Evolutionary conservation across 1,284 basidiomycete genomes (phyloP).

Genomic region (Cerioporus squamosus): DNA sequence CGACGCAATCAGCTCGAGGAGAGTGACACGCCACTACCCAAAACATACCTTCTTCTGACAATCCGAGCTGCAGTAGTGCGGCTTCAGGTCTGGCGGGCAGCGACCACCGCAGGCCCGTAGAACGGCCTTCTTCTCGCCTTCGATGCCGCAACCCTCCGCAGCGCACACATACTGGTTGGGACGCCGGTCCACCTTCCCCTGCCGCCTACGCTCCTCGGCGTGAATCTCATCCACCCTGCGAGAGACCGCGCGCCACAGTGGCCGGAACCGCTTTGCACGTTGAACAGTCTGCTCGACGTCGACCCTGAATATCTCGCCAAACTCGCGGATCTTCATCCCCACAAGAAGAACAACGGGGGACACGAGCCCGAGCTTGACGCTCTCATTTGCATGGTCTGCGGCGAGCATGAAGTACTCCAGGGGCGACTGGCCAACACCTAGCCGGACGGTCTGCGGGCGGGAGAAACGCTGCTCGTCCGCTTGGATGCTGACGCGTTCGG

Average conservation of each 20-base stretch:
- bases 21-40: too few relatives aligned
- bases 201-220: neutral
- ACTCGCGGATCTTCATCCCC: neutral
- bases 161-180: constrained; percentile 6
- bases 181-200: neutral
- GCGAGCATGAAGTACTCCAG: neutral
- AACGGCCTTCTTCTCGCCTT: neutral
- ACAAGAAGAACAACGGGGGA: neutral
- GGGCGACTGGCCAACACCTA: neutral
- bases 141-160: constrained; percentile 4
- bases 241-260: neutral
- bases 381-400: constrained; percentile 1
- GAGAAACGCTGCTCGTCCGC: neutral
- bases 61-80: constrained; percentile 18
- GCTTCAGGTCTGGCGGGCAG: constrained; percentile 12
- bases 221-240: neutral
- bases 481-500: neutral
- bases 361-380: constrained; percentile 1
- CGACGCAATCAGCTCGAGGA: too few relatives aligned
- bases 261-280: neutral
- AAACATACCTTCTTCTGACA: constrained; percentile 10
- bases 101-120: constrained; percentile 8
- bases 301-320: neutral
- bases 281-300: neutral
- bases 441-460: neutral